phyloP scores from a whole-genome alignment of 2,329 filamentous ascomycete species.

The Verticillium dahliae region DNA sequence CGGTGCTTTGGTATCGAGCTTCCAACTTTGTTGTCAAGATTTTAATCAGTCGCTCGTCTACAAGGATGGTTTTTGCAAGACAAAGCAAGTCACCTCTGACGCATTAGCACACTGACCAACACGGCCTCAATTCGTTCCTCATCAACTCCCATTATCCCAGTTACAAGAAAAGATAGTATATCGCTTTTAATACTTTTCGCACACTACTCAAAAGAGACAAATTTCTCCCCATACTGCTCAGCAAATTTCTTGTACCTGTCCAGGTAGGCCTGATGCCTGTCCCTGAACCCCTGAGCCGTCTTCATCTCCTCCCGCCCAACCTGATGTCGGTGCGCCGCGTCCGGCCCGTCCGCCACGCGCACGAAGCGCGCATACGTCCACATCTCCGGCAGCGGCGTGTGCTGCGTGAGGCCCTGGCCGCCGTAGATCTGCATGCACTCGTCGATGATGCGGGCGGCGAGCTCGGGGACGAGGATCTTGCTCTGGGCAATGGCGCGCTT shows the following conservation, averaged over 20 bases:
- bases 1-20: neutral
- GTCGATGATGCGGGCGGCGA: slow-evolving; percentile 84
- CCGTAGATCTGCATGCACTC: slow-evolving; percentile 90
- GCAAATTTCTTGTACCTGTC: slow-evolving; percentile 59
- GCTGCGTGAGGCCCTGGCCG: slow-evolving; percentile 84
- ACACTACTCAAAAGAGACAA: slow-evolving; percentile 15
- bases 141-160: too few species aligned
- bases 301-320: slow-evolving; percentile 76
- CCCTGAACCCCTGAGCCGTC: slow-evolving; percentile 52
- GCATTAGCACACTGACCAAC: too few species aligned
- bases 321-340: slow-evolving; percentile 87
- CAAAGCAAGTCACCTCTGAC: too few species aligned
- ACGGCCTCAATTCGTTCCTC: too few species aligned
- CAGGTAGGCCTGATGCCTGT: slow-evolving; percentile 57
- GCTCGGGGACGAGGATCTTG: slow-evolving; percentile 82
- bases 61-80: too few species aligned
- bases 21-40: too few species aligned
- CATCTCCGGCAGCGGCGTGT: slow-evolving; percentile 86
- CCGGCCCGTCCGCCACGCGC: slow-evolving; percentile 84
- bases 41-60: neutral
- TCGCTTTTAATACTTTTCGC: too few species aligned
- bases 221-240: slow-evolving; percentile 44
- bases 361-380: slow-evolving; percentile 80
- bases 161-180: too few species aligned
- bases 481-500: slow-evolving; percentile 94